Base-by-base conservation (phyloP, 148 eudicot species). In the Vaccinium macrocarpon region DNA sequence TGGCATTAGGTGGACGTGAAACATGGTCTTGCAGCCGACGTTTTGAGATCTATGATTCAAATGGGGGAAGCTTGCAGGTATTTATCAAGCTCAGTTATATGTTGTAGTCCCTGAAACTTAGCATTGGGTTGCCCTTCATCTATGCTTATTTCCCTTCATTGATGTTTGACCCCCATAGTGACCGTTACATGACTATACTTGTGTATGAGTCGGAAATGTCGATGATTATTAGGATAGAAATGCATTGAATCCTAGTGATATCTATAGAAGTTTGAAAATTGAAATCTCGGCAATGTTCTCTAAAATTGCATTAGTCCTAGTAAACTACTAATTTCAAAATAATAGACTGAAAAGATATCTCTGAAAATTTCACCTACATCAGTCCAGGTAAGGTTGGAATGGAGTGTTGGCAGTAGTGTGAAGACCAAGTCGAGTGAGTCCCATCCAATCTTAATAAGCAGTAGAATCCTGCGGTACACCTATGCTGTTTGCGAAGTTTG, bases 11-110 rank as follows among this genome's bases (percentile, higher is more conserved):
- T 97, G 84, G 87, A 90, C 62, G 90, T 91, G 81, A 90, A 84
- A 87, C 95, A 88, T 73, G 98, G 98, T 81, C 88, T 91, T 53
- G 99, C 99, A 77, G 91, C 87, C 32, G 95, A 93, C 82, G 86
- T 91, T 29, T 85, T 97, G 27, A 88, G 92, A 84, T 85, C 87
- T 5, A 84, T 97, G 91, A 91, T 97, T 86, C 89, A 82, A 23
- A 87, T 90, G 76, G 99, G 99, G 56, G 97, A 97, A 93, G 90
- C 86, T 79, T 86, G 93, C 88, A 90, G 95, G 95, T 93, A 51
- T 52, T 53, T 85, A 55, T 29, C 42, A 52, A 16, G 56, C 73
- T 42, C 64, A 21, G 7, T 8, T 18, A 38, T 53, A 10, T 79
- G 14, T 8, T 50, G 80, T 64, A 13, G 21, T 76, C 18, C 35